A percentile compares a stretch with the other conserved stretches of the same genome.
These are phyloP conservation scores for Cruciata laevipes DNA, from an alignment of 257 asterid species.

Conservation along the genomic window DNA sequence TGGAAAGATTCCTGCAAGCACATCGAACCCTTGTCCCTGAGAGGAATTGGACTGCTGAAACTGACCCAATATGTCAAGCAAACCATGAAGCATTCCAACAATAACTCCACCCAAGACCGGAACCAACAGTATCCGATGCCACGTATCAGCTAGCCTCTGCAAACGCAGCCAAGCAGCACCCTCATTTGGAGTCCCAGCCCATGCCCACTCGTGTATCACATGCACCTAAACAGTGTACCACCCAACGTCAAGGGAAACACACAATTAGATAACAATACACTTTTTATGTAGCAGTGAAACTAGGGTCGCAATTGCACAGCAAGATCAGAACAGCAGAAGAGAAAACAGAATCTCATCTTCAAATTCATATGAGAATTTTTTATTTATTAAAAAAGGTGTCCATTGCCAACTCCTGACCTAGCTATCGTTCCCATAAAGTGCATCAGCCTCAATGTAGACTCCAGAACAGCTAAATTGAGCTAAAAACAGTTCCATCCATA, in stretches of 20 bases:
- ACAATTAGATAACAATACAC: conserved; percentile 1
- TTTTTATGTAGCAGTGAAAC: background rate
- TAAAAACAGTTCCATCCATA: too few relatives aligned
- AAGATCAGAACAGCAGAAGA: background rate
- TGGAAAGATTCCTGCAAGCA: conserved; percentile 71
- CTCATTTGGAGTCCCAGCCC: conserved; percentile 99
- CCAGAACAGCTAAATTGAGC: too few relatives aligned
- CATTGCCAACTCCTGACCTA: too few relatives aligned
- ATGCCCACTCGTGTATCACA: conserved; percentile 93
- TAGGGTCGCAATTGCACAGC: background rate
- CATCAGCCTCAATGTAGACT: background rate
- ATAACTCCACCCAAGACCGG: conserved; percentile 95
- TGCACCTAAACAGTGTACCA: conserved; percentile 55
- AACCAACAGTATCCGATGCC: conserved; percentile 92
- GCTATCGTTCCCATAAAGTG: background rate
- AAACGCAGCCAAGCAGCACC: conserved; percentile 99
- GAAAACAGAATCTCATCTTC: background rate
- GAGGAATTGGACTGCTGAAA: conserved; percentile 69
- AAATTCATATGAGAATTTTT: background rate
- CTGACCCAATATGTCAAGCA: conserved; percentile 76
- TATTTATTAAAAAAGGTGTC: background rate
- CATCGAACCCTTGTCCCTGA: conserved; percentile 74
- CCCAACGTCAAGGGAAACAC: conserved; percentile 1
- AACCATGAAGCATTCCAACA: conserved; percentile 96
- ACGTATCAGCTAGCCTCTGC: conserved; percentile 88